Evolutionary conservation across 176 grass and related monocot species (phyloP).

Genomic region (Calamus simplicifolius): DNA sequence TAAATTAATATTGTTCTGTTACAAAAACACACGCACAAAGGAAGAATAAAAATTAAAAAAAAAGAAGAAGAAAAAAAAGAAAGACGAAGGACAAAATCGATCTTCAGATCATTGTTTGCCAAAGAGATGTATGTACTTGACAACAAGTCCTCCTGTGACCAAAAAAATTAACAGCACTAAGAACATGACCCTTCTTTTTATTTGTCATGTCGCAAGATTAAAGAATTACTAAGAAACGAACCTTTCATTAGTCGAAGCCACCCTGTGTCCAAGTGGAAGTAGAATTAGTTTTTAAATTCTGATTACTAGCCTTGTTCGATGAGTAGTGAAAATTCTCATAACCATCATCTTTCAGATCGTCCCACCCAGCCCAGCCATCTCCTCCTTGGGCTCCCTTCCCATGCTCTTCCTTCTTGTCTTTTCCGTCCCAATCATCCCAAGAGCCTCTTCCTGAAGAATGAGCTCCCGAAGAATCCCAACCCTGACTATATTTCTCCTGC

Average conservation of each 20-base stretch:
- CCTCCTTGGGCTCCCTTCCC: slow-evolving; percentile 25
- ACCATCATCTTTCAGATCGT: slow-evolving; percentile 69
- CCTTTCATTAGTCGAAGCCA: slow-evolving; percentile 31
- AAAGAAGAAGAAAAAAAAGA: too few species aligned
- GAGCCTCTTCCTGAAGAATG: slow-evolving; percentile 44
- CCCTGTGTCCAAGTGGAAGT: slow-evolving; percentile 44
- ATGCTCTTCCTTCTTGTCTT: slow-evolving; percentile 46
- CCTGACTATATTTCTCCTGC: slow-evolving; percentile 15
- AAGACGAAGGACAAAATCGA: too few species aligned
- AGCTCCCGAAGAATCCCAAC: slow-evolving; percentile 37
- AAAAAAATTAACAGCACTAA: too few species aligned
- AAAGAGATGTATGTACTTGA: too few species aligned
- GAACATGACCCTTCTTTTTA: too few species aligned
- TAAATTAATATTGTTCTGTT: too few species aligned
- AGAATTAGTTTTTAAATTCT: slow-evolving; percentile 41
- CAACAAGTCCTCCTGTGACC: too few species aligned
- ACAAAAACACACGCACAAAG: too few species aligned
- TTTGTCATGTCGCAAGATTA: too few species aligned
- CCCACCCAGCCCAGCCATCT: slow-evolving; percentile 86
- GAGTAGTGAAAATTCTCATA: slow-evolving; percentile 50
- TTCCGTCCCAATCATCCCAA: slow-evolving; percentile 90
- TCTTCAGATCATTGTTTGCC: too few species aligned
- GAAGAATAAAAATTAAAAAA: too few species aligned
- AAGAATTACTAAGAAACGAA: too few species aligned
- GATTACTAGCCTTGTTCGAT: slow-evolving; percentile 40